phyloP scores from a whole-genome alignment of 306 rosid species.

The Acmispon strigosus region DNA sequence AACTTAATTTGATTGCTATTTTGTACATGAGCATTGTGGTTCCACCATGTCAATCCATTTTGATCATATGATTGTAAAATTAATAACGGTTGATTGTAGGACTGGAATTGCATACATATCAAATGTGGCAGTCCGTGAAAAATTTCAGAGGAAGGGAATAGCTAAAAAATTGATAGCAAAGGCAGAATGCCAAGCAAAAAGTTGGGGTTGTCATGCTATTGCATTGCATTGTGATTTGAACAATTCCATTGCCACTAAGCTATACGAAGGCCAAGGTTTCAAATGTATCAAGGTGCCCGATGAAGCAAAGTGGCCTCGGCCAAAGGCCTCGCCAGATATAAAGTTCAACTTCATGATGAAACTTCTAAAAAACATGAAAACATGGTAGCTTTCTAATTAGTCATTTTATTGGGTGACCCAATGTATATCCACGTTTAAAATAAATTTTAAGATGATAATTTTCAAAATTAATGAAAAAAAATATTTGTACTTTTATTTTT shows the following conservation, averaged over 20 bases:
- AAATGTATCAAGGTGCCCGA: constrained; percentile 63
- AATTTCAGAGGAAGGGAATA: constrained; percentile 65
- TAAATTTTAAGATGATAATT: no score
- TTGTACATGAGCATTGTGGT: no score
- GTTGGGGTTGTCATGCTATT: constrained; percentile 74
- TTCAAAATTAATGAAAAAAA: no score
- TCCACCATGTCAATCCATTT: no score
- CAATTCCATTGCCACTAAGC: constrained; percentile 58
- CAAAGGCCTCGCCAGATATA: constrained; percentile 60
- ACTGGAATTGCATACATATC: constrained; percentile 85
- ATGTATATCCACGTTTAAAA: no score
- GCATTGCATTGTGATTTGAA: constrained; percentile 75
- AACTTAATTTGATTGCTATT: no score
- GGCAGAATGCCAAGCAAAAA: constrained; percentile 76
- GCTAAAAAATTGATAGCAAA: constrained; percentile 57
- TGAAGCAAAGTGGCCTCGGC: constrained; percentile 87
- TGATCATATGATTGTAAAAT: no score
- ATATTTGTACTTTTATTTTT: no score
- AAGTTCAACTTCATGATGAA: constrained; percentile 86
- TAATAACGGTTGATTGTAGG: constrained; percentile 28
- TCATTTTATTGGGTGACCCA: no score
- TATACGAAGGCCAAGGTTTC: constrained; percentile 70
- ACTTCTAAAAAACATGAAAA: constrained; percentile 46
- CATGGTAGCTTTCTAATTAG: constrained; percentile 8
- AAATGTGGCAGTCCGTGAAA: constrained; percentile 79